These are phyloP conservation scores for Termitomyces heimii DNA, from an alignment of 768 basidiomycete genomes.

Conservation along the genomic window DNA sequence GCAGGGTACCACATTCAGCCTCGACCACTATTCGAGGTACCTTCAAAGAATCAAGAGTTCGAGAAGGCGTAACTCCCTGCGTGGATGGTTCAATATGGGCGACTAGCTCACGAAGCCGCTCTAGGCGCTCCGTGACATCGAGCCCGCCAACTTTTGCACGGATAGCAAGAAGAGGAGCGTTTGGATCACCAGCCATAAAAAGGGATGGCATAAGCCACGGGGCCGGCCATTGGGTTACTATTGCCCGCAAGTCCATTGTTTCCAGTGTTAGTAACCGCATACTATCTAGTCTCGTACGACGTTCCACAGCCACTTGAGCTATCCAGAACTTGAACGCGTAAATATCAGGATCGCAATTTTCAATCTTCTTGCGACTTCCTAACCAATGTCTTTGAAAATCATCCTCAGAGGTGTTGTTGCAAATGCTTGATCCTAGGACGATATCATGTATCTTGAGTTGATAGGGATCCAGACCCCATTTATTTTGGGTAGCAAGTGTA, in stretches of 20 bases:
- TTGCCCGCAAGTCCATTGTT: conserved; percentile 28
- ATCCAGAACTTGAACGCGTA: conserved; percentile 42
- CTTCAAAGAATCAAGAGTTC: conserved; percentile 19
- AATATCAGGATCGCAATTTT: conserved; percentile 38
- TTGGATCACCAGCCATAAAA: conserved; percentile 52
- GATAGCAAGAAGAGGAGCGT: conserved; percentile 48
- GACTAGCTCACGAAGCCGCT: conserved; percentile 38
- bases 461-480: conserved; percentile 31
- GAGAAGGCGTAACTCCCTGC: conserved; percentile 5
- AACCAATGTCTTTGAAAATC: conserved; percentile 46
- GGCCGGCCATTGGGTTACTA: conserved; percentile 58
- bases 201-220: conserved; percentile 44
- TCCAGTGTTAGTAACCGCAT: conserved; percentile 40
- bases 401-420: conserved; percentile 34
- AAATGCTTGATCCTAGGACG: conserved; percentile 35
- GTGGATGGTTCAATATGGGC: conserved; percentile 12
- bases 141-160: conserved; percentile 37
- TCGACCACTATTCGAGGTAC: conserved; percentile 48
- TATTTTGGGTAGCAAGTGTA: conserved; percentile 33
- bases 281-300: conserved; percentile 27
- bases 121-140: conserved; percentile 47
- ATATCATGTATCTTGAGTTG: conserved; percentile 36
- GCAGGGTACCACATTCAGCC: conserved; percentile 43
- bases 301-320: conserved; percentile 37
- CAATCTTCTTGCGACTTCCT: conserved; percentile 31